phyloP scores from a whole-genome alignment of 2,329 filamentous ascomycete genomes.

The Verticillium klebahnii region DNA sequence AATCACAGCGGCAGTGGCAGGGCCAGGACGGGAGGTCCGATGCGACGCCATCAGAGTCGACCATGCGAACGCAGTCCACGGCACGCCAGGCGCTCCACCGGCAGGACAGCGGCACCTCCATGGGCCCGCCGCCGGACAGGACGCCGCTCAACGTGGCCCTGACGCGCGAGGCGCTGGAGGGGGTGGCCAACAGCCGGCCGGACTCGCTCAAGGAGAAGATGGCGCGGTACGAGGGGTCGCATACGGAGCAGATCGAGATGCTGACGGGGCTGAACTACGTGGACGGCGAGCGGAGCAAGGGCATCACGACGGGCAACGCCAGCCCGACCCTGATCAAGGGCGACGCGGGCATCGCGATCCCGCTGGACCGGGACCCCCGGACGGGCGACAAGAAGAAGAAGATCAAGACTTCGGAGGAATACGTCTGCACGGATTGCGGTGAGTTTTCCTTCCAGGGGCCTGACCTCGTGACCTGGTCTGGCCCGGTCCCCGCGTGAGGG shows the following conservation, averaged over 20 bases:
- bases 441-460: constrained; percentile 23
- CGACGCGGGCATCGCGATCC: constrained; percentile 81
- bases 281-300: constrained; percentile 82
- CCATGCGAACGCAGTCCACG: constrained; percentile 26
- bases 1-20: constrained; percentile 56
- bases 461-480: neutral
- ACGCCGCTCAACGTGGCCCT: constrained; percentile 62
- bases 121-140: constrained; percentile 56
- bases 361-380: constrained; percentile 69
- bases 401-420: constrained; percentile 77
- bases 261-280: constrained; percentile 83
- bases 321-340: constrained; percentile 79
- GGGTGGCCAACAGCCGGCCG: constrained; percentile 58
- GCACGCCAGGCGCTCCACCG: constrained; percentile 20
- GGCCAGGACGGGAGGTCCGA: constrained; percentile 54
- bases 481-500: neutral
- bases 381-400: constrained; percentile 83
- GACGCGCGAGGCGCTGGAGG: constrained; percentile 76
- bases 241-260: constrained; percentile 88
- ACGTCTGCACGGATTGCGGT: constrained; percentile 93
- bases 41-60: constrained; percentile 44
- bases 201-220: constrained; percentile 83
- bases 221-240: constrained; percentile 74
- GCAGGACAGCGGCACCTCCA: constrained; percentile 17
- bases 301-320: constrained; percentile 80